Base-by-base conservation (phyloP, 768 basidiomycete genomes). In the Naganishia antarctica region DNA sequence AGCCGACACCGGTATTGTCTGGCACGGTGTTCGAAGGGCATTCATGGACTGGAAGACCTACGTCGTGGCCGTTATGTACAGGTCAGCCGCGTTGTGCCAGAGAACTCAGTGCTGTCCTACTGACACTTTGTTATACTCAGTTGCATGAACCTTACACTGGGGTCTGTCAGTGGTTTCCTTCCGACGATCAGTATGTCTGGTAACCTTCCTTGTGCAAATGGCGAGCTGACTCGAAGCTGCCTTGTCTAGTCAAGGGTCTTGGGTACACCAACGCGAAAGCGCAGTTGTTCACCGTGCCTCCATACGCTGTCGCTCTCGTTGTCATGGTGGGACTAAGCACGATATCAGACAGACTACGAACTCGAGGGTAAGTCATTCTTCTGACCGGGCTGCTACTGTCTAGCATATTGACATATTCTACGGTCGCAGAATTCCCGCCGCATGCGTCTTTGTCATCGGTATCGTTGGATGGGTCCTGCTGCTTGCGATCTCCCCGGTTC, bases 251-350 rank as follows among this genome's bases (percentile, higher is more conserved):
- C 70, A 79, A 78, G 65, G 73, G 64, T 4, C 66, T 76, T 32
- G 78, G 78, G 2, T 74, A 75, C 63, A 63, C 71, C 21, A 66
- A 63, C 28, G 74, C 73, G 21, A 41, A 65, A 62, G 65, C 68
- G 25, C 68, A 78, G 46, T 69, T 79, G 1, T 78, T 73, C 70
- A 76, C 77, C 15, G 77, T 78, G 13, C 78, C 77, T 15, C 77
- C 76, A 6, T 80, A 80, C 64, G 79, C 76, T 29, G 78, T 78
- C 44, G 73, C 78, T 0, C 66, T 79, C 18, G 78, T 77, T 23
- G 75, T 78, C 66, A 74, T 74, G 71, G 45, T 76, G 12, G 61
- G 70, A 25, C 64, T 75, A n/a, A 71, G 70, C 29, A 68, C 69
- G 9, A 70, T 72, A 67, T 74, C 73, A 7, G 73, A 77, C 65